Evolutionary conservation across 805 yeast species (phyloP).

Genomic region (Candida fluviatilis): DNA sequence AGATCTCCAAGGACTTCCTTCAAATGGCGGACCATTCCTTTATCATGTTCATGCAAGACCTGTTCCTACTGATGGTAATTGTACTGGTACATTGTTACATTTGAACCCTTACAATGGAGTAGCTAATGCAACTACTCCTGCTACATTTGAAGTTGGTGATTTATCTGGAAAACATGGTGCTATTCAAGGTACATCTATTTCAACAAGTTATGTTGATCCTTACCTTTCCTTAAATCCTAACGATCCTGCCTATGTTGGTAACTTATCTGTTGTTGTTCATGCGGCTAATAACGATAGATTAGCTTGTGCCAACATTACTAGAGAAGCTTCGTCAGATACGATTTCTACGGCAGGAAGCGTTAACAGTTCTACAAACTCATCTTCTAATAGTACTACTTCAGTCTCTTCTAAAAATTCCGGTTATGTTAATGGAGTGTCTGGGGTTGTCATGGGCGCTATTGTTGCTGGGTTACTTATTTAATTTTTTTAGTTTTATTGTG

Average conservation of each 20-base stretch:
- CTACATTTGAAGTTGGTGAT: slow-evolving; percentile 32
- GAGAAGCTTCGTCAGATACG: slow-evolving; percentile 6
- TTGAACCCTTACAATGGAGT: slow-evolving; percentile 38
- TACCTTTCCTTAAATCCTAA: slow-evolving; percentile 29
- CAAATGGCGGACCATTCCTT: slow-evolving; percentile 33
- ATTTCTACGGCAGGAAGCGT: neutral
- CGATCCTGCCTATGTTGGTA: slow-evolving; percentile 26
- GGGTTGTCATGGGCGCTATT: neutral
- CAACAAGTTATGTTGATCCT: slow-evolving; percentile 22
- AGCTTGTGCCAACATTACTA: slow-evolving; percentile 37
- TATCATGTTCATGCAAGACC: slow-evolving; percentile 37
- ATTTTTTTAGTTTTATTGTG: neutral
- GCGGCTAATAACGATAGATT: slow-evolving; percentile 26
- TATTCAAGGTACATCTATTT: slow-evolving; percentile 22
- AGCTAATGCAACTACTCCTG: slow-evolving; percentile 18
- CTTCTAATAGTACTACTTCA: neutral
- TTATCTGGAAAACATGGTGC: slow-evolving; percentile 38
- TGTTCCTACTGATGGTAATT: slow-evolving; percentile 35
- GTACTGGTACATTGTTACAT: slow-evolving; percentile 32
- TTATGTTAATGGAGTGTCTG: neutral
- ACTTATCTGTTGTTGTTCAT: slow-evolving; percentile 35
- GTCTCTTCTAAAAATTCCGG: neutral
- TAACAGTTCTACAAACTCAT: neutral
- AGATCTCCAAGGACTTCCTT: slow-evolving; percentile 30
- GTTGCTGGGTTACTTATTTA: neutral